Conservation (phyloP, 2,329 filamentous ascomycete genomes). For the Fusarium multiceps region DNA sequence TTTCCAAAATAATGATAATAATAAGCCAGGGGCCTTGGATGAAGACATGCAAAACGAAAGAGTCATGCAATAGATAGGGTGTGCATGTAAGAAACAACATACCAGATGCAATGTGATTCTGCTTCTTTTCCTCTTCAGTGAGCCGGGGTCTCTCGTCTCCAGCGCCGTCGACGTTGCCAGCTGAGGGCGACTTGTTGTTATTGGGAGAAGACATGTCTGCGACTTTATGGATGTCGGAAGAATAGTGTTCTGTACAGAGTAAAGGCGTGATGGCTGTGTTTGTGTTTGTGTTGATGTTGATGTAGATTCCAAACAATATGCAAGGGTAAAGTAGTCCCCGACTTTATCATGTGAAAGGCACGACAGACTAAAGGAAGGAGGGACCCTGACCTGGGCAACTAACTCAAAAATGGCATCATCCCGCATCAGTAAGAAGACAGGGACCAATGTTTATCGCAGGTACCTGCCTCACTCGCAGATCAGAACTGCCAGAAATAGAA, state of each 20-base stretch:
- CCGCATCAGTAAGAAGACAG: background rate
- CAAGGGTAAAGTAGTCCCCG: slow-evolving; percentile 48
- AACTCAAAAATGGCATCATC: background rate
- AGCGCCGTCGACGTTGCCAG: slow-evolving; percentile 39
- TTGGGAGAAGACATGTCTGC: slow-evolving; percentile 47
- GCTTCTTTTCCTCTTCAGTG: slow-evolving; percentile 66
- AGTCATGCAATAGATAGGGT: background rate
- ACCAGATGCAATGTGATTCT: slow-evolving; percentile 67
- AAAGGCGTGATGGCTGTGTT: background rate
- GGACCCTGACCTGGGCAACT: slow-evolving; percentile 32
- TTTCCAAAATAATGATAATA: slow-evolving; percentile 22
- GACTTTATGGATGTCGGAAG: background rate
- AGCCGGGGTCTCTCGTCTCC: slow-evolving; percentile 62
- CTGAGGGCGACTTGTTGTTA: slow-evolving; percentile 45
- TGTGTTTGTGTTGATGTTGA: slow-evolving; percentile 5
- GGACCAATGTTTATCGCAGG: background rate
- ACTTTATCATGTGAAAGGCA: slow-evolving; percentile 47
- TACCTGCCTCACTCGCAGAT: background rate
- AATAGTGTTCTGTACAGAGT: background rate
- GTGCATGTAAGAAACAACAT: slow-evolving; percentile 33
- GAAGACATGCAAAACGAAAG: background rate
- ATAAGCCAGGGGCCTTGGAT: slow-evolving; percentile 13
- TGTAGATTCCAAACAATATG: slow-evolving; percentile 35
- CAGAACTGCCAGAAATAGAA: background rate
- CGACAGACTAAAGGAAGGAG: slow-evolving; percentile 10